Percentiles rank a stretch among this genome's conserved stretches.
Conservation (phyloP, 2,329 filamentous ascomycete species). For the Rutstroemia sp. region DNA sequence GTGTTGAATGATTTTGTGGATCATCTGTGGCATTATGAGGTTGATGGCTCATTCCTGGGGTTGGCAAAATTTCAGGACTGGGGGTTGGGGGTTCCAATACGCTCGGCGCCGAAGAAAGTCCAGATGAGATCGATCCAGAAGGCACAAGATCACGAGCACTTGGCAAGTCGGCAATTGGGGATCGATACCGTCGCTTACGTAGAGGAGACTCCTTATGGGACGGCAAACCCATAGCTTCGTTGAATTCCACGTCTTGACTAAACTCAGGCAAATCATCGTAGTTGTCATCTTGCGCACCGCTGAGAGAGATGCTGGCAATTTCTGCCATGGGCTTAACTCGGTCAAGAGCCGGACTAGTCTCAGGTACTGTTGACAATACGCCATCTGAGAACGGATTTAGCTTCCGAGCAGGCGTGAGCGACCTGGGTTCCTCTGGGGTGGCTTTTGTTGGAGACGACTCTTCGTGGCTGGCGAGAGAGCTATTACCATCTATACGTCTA, state of each 20-base stretch:
- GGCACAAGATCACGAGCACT: not conserved
- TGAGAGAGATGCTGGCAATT: conserved; percentile 22
- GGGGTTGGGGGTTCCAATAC: conserved; percentile 2
- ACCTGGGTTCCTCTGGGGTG: not conserved
- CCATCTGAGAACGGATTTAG: conserved; percentile 4
- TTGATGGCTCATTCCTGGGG: too few species aligned
- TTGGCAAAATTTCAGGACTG: not conserved
- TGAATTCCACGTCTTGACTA: conserved; percentile 24
- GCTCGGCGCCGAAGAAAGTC: conserved; percentile 1
- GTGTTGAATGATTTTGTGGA: too few species aligned
- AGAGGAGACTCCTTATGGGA: not conserved
- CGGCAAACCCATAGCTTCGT: conserved; percentile 12
- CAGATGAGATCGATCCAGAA: not conserved
- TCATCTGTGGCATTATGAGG: too few species aligned
- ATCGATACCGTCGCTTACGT: not conserved
- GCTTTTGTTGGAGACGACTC: not conserved
- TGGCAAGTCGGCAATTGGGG: not conserved
- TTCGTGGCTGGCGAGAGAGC: too few species aligned
- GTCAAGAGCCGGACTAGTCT: conserved; percentile 25
- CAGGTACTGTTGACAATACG: conserved; percentile 21
- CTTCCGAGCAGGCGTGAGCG: conserved; percentile 3
- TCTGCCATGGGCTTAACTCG: conserved; percentile 22
- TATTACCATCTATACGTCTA: not conserved
- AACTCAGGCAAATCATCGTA: conserved; percentile 22
- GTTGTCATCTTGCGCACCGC: conserved; percentile 11